Base-by-base conservation (phyloP, 2,329 filamentous ascomycete species). In the Penicillium glabrum region DNA sequence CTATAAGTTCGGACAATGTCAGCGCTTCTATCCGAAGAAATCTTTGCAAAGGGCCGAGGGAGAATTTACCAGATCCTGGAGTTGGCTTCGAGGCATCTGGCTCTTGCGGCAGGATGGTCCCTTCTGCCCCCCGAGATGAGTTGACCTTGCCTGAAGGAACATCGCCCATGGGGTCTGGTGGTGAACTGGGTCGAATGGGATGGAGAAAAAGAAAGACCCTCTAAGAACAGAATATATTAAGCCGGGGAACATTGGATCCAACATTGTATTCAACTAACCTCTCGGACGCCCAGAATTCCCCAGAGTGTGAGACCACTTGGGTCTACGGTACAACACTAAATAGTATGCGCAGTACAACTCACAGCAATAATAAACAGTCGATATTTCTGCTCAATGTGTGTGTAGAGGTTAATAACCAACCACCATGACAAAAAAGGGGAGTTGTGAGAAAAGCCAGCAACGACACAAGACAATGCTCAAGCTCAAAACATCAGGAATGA, bases 101-200 rank as follows among this genome's bases (percentile, higher is more conserved):
- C 44, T 59, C 44, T 47, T 61, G 51, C 53, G 39, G 45, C 47
- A 59, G 41, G 44, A 24, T 35, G 49, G 50, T 56, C 54, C 52
- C 59, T 39, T 51, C 45, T 61, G 55, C 56, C 52, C 62, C 60
- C 56, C 53, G 53, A 48, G 54, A 46, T 57, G 59, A 58, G 44
- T 59, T 65, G 52, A 51, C 53, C 47, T 60, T 65, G 31, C 57
- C 60, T 52, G 66, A 49, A 56, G 65, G 54, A 64, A 58, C 69
- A 69, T 71, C 62, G 55, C 65, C 66, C 69, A 71, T 71, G 64
- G 60, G 51, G 64, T 41, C 56, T 57, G 57, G 52, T 47, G 8
- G 51, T 53, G 21, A 23, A 43, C 24, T 24, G 19, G 26, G 33
- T 24, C 23, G 44, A 47, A 47, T n/a, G n/a, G 26, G 23, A 35